Base-by-base conservation (phyloP, 306 rosid species). In the Sicyos edulis region DNA sequence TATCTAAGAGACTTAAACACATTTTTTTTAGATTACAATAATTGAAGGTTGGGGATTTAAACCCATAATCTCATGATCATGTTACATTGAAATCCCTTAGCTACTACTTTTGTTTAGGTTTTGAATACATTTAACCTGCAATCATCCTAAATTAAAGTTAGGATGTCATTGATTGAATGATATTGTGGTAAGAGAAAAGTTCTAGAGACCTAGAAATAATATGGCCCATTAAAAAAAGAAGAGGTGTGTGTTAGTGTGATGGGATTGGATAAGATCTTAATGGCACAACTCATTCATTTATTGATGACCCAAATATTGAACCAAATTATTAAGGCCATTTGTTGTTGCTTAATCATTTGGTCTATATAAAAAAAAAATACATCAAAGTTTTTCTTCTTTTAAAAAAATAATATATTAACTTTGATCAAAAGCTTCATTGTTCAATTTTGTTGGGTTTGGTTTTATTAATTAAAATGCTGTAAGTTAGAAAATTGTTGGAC, bases 221-320 rank as follows among this genome's bases (percentile, higher is more conserved):
- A 20, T 19, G n/a, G 52, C 12, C 21, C 21, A 68, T 68, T 19
- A 65, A 68, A 49, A 14, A 49, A 40, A 22, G 72, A 21, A 7
- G 57, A 13, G 57, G 13, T 68, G 21, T 62, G 72, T 47, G 21
- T 49, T 68, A 13, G 26, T n/a, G 49, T 68, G 29, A 45, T 67
- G 40, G 47, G 47, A 67, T 12, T 12, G 56, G 72, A 67, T 67
- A 49, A 67, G 42, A 67, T 67, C 56, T 22, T 67, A 67, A 67
- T 47, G 56, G 14, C 72, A 67, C 55, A 8, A 45, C 19, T 66
- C 71, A 66, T 11, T 66, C 54, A 10, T 44, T 20, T 20, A 2
- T 66, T 21, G 5, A 11, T 45, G 12, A 45, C 54, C 21, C 11
- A 5, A 67, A 47, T 21, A 47, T 45, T 67, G 4, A 67, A 22